These are phyloP conservation scores for Lepidium aucheri DNA, from an alignment of 345 rosid species.

Conservation along the genomic window DNA sequence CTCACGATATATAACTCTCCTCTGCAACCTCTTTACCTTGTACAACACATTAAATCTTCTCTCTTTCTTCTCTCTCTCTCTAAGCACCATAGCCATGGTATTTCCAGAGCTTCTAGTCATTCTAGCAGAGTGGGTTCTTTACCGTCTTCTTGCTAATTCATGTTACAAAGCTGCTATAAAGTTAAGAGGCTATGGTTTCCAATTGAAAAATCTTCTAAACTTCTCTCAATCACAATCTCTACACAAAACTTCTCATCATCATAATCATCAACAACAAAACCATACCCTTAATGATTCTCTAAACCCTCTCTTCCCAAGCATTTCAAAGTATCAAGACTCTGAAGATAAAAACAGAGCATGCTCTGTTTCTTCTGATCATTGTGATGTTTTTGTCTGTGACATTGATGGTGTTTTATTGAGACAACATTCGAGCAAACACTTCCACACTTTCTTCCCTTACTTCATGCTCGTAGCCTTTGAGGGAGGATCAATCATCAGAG, in stretches of 20 bases:
- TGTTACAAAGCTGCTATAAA: conserved; percentile 60
- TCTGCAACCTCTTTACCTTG: conserved; percentile 6
- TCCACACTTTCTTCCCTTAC: conserved; percentile 68
- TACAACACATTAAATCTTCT: conserved; percentile 12
- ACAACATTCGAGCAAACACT: conserved; percentile 22
- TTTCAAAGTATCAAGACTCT: conserved; percentile 29
- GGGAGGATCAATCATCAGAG: conserved; percentile 75
- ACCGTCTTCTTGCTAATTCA: conserved; percentile 53
- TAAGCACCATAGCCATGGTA: conserved; percentile 34
- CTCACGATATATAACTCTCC: conserved; percentile 5
- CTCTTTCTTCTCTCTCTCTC: not conserved
- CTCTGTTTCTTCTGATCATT: conserved; percentile 18
- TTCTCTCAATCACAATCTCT: conserved; percentile 10
- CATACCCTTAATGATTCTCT: not conserved
- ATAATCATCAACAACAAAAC: conserved; percentile 12
- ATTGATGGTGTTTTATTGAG: conserved; percentile 52
- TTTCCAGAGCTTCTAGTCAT: conserved; percentile 41
- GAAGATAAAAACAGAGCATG: conserved; percentile 22
- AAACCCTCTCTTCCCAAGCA: conserved; percentile 31
- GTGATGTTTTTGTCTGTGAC: conserved; percentile 49
- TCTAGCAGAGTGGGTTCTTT: conserved; percentile 52
- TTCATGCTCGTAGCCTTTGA: conserved; percentile 96
- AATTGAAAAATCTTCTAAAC: conserved; percentile 28
- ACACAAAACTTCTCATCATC: conserved; percentile 12
- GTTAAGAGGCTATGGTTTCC: conserved; percentile 47